Percentiles rank a stretch among this genome's conserved stretches.
Conservation (phyloP, 176 grass and related monocot genomes). For the Poa annua region DNA sequence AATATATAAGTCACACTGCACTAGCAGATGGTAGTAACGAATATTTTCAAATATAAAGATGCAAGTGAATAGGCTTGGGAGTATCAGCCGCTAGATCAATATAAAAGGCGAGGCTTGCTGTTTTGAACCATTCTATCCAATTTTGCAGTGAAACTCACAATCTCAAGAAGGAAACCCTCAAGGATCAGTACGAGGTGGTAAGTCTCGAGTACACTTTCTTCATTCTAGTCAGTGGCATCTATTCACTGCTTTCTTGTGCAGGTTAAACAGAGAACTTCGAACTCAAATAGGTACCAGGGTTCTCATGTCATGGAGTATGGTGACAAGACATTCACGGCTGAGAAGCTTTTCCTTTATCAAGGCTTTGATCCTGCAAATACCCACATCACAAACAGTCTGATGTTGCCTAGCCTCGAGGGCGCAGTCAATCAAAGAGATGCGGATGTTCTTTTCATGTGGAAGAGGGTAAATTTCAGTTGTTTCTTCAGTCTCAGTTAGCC, state of each 20-base stretch:
- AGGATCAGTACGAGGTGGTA: constrained; percentile 77
- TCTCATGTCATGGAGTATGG: constrained; percentile 99
- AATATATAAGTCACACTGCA: neutral
- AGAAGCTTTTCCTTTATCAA: constrained; percentile 91
- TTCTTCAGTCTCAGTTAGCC: neutral
- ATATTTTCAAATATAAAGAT: neutral
- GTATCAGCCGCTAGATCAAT: constrained; percentile 20
- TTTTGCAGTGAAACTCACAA: constrained; percentile 78
- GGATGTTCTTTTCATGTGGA: constrained; percentile 90
- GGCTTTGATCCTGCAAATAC: constrained; percentile 81
- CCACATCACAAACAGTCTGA: constrained; percentile 51
- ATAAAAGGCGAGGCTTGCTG: neutral
- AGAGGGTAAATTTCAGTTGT: constrained; percentile 53
- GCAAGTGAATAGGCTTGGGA: neutral
- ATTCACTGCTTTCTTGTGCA: constrained; percentile 31
- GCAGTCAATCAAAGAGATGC: constrained; percentile 88
- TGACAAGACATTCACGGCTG: constrained; percentile 78
- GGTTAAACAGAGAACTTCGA: constrained; percentile 88
- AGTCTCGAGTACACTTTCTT: constrained; percentile 38
- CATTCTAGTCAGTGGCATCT: constrained; percentile 20
- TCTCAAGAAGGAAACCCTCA: constrained; percentile 78
- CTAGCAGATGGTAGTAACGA: neutral
- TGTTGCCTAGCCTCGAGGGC: constrained; percentile 50
- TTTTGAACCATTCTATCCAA: constrained; percentile 28
- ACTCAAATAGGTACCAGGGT: constrained; percentile 44